Evolutionary conservation across 495 filamentous ascomycete species (phyloP).

Genomic region (Cryomyces minteri): DNA sequence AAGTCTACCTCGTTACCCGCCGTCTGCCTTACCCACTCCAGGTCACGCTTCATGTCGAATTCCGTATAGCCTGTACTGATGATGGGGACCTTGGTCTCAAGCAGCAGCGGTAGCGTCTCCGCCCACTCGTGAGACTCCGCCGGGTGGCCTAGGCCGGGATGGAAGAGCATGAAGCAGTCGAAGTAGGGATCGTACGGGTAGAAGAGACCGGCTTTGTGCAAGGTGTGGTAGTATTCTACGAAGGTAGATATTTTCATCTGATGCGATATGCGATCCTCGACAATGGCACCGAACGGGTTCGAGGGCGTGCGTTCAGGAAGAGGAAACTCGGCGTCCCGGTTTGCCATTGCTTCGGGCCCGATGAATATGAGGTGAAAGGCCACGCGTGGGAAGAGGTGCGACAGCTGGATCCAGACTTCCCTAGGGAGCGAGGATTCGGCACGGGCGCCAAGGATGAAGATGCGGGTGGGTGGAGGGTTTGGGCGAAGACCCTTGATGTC

Average conservation of each 20-base stretch:
- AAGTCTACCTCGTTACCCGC: constrained; percentile 81
- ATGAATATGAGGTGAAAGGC: constrained; percentile 82
- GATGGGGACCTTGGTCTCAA: constrained; percentile 90
- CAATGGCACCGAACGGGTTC: constrained; percentile 84
- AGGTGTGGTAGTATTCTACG: constrained; percentile 94
- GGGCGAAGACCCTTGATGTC: constrained; percentile 64
- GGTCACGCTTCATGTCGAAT: constrained; percentile 81
- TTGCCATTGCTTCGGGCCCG: constrained; percentile 85
- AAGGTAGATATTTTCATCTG: constrained; percentile 91
- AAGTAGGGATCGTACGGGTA: constrained; percentile 94
- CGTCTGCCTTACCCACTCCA: constrained; percentile 70
- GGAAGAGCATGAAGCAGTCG: constrained; percentile 89
- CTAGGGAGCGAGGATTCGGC: constrained; percentile 91
- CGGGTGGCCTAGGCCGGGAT: constrained; percentile 88
- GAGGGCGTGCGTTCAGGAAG: constrained; percentile 61
- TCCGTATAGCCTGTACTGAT: constrained; percentile 91
- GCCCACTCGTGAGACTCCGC: constrained; percentile 85
- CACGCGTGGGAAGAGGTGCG: constrained; percentile 70
- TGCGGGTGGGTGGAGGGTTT: constrained; percentile 66
- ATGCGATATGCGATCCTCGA: constrained; percentile 71
- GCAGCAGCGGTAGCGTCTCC: constrained; percentile 67
- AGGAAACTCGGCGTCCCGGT: constrained; percentile 77
- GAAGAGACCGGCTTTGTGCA: constrained; percentile 78
- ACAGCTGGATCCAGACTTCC: constrained; percentile 82
- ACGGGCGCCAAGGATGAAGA: constrained; percentile 90